Evolutionary conservation across 1,284 basidiomycete genomes (phyloP), one percentile per base, ranked within the genome.

Genomic region (Cryptococcus sp.): DNA sequence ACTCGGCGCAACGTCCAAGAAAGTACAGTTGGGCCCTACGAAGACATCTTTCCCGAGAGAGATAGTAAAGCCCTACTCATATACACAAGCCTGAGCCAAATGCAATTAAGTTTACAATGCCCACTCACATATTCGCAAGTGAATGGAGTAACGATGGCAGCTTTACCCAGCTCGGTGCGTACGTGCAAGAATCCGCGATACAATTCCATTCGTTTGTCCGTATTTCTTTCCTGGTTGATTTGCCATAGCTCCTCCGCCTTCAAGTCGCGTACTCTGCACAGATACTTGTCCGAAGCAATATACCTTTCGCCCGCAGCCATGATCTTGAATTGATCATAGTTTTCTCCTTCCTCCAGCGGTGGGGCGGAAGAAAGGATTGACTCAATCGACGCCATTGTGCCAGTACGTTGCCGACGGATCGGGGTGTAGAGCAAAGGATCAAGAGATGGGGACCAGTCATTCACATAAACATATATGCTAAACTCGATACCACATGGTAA

Each of bases 1-100:
- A 74, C 73, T 70, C 13, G 66, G 68, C 4, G 48, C 59, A 3
- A 77, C 77, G 48, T 78, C 77, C n/a, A 72, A 61, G 26, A 75
- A 69, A 0, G 64, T 72, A 47, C 63, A 67, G 50, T 68, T 65
- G 0, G 70, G 68, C 1, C 73, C 76, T n/a, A 76, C 60, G 54
- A 66, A 72, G 16, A 72, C 64, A 47, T 74, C 72, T 44, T 68
- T 61, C 5, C 74, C 74, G 46, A 77, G 48, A 3, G 63, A 64
- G 26, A 76, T 65, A 53, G 75, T 76, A 58, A 74, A 76, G 16
- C 75, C 74, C 76, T 75, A 11, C 8, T 7, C 29, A 13, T 13
- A 10, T 13, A 10, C 29, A 34, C 29, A 34, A 4, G 41, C 41
- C 8, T 44, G 41, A 44, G n/a, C n/a, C n/a, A 8, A n/a, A 22